Conservation (phyloP, 108 stramenopile species). For the Aurantiochytrium sp. region DNA sequence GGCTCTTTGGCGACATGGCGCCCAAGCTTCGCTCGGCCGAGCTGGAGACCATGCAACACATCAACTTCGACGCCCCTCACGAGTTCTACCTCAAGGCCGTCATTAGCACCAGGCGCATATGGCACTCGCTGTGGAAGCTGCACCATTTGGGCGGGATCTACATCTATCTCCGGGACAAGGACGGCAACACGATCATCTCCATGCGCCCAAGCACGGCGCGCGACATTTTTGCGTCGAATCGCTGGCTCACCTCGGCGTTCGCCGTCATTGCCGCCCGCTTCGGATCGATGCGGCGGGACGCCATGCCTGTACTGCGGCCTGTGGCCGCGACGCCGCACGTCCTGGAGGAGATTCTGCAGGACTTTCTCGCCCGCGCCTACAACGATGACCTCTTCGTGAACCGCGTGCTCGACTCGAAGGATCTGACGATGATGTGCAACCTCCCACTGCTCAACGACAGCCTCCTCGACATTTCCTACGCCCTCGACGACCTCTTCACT, state of each 20-base stretch:
- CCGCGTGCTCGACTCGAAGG: background rate
- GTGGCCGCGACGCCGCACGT: constrained; percentile 4
- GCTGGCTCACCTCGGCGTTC: background rate
- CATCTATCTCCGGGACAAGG: background rate
- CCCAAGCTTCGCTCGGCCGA: background rate
- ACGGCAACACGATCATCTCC: background rate
- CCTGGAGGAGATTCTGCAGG: background rate
- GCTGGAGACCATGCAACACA: constrained; percentile 1
- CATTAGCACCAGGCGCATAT: background rate
- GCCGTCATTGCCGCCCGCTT: background rate
- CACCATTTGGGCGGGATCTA: constrained; percentile 9
- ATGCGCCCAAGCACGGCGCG: background rate
- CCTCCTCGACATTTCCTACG: background rate
- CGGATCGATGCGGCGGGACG: background rate
- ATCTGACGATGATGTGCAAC: background rate
- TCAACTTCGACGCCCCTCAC: constrained; percentile 2
- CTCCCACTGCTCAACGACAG: background rate
- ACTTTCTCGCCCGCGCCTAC: background rate
- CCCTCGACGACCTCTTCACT: background rate
- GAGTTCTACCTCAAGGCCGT: background rate
- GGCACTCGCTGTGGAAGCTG: constrained; percentile 9
- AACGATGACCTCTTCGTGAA: background rate
- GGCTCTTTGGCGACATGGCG: background rate
- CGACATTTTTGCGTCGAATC: background rate
- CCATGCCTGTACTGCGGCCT: background rate